These are phyloP conservation scores for Ogataea nonfermentans DNA, from an alignment of 805 yeast species.

Conservation along the genomic window DNA sequence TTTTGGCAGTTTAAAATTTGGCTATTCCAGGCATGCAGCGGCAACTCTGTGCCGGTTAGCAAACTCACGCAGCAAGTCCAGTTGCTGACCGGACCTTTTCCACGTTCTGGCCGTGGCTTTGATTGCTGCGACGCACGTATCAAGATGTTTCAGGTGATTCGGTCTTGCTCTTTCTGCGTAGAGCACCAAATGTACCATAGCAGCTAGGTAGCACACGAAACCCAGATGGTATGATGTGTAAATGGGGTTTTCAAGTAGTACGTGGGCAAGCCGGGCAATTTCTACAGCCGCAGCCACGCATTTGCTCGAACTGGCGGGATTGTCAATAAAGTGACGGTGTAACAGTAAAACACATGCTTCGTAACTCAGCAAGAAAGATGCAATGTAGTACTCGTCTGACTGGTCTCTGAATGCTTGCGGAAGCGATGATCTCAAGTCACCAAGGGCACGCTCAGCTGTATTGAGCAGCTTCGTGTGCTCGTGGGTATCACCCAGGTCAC, in stretches of 20 bases:
- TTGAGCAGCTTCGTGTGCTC: constrained; percentile 25
- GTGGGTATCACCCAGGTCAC: constrained; percentile 35
- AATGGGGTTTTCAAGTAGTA: constrained; percentile 1
- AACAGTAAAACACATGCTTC: constrained; percentile 22
- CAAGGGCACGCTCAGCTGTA: constrained; percentile 26
- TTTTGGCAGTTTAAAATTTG: not conserved
- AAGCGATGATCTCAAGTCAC: constrained; percentile 24
- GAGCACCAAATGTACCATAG: constrained; percentile 14
- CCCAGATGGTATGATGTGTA: constrained; percentile 15
- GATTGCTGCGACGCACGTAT: constrained; percentile 15
- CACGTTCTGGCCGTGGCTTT: constrained; percentile 9
- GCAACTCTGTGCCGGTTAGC: constrained; percentile 1
- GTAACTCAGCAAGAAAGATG: constrained; percentile 28
- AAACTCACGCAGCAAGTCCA: constrained; percentile 3
- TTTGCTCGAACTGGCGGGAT: constrained; percentile 15
- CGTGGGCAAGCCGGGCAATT: constrained; percentile 10
- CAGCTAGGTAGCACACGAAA: constrained; percentile 14
- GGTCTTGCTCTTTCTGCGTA: constrained; percentile 4
- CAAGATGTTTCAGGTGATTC: constrained; percentile 5
- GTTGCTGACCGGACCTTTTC: constrained; percentile 9
- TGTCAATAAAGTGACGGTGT: constrained; percentile 23
- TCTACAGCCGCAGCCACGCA: constrained; percentile 22
- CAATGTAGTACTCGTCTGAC: constrained; percentile 15
- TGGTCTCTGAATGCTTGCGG: constrained; percentile 19
- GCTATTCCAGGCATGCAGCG: not conserved